Evolutionary conservation across 176 grass and related monocot genomes (phyloP), one percentile per base, ranked within the genome.

Genomic region (Aegilops tauschii): DNA sequence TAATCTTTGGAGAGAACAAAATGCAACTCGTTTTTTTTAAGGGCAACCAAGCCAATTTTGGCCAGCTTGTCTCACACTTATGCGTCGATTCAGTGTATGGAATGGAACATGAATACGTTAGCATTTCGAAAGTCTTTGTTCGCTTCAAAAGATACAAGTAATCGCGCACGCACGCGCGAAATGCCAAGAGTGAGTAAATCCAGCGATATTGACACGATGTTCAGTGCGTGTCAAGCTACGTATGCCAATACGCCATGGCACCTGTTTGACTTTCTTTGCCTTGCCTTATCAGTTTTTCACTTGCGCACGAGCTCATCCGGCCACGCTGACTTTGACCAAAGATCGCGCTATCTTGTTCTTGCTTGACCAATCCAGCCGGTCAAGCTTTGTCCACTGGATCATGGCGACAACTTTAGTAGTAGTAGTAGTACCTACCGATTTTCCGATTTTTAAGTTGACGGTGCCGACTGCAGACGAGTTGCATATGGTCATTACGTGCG

Each of bases 351-450:
- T 27, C 32, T 9, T 39, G 31, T 20, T 72, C 66, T 28, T 83
- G 67, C 66, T 28, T 83, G 49, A 32, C 37, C 67, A 59, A 31
- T 5, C 61, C 39, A 12, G 65, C 67, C 32, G 52, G 36, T 44
- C 59, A 80, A 27, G 47, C 66, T 72, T 67, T 70, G 65, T 36
- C 45, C 49, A 71, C 12, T 72, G 66, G 30, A 70, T 82, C 65
- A 69, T 54, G 20, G 29, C 11, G 40, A 49, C 14, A 28, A 49
- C 12, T 49, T 73, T 21, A 13, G 45, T 50, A 50, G 12, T 56
- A 52, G 5, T 13, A 17, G 49, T 28, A 47, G 6, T 73, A n/a
- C 12, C 5, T 45, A 36, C 31, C 69, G 35, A 37, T 44, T 73
- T 45, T 47, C n/a, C 40, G 18, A 1, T 8, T 80, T 79, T 65